Conservation (phyloP, 2,329 filamentous ascomycete genomes). For the Calonectria fujianensis region DNA sequence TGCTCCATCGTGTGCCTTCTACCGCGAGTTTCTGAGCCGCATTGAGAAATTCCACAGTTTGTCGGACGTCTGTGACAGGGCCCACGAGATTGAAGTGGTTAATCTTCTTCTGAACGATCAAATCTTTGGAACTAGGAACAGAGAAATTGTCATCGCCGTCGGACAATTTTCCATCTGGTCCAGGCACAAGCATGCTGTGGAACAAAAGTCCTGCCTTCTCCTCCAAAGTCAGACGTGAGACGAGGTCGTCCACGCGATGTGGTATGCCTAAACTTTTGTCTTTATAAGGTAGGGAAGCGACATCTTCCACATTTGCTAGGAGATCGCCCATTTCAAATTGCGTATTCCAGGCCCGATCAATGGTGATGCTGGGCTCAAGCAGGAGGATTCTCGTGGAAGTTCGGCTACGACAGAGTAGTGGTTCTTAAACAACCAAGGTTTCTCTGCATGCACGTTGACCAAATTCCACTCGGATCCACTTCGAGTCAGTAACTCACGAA, state of each 20-base stretch:
- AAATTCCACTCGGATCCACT: background rate
- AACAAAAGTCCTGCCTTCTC: conserved; percentile 63
- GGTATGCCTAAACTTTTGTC: background rate
- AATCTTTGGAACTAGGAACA: conserved; percentile 32
- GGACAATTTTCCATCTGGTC: conserved; percentile 52
- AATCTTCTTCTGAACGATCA: conserved; percentile 33
- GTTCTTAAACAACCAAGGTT: background rate
- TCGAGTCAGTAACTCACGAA: background rate
- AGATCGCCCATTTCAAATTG: background rate
- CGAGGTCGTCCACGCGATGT: conserved; percentile 23
- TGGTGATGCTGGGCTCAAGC: background rate
- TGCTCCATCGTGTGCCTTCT: conserved; percentile 65
- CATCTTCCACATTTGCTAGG: background rate
- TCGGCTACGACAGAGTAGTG: background rate
- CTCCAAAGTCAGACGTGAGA: conserved; percentile 27
- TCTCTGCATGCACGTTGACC: background rate
- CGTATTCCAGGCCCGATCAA: background rate
- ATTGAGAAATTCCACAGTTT: conserved; percentile 63
- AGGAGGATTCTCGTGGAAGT: background rate
- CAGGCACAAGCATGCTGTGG: conserved; percentile 59
- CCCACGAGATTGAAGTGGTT: conserved; percentile 69
- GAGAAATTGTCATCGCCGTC: conserved; percentile 18
- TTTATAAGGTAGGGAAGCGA: background rate
- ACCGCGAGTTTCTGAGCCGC: conserved; percentile 62
- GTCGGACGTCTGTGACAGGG: conserved; percentile 61